Base-by-base conservation (phyloP, 257 asterid species). In the Solanum lycopersicoides region DNA sequence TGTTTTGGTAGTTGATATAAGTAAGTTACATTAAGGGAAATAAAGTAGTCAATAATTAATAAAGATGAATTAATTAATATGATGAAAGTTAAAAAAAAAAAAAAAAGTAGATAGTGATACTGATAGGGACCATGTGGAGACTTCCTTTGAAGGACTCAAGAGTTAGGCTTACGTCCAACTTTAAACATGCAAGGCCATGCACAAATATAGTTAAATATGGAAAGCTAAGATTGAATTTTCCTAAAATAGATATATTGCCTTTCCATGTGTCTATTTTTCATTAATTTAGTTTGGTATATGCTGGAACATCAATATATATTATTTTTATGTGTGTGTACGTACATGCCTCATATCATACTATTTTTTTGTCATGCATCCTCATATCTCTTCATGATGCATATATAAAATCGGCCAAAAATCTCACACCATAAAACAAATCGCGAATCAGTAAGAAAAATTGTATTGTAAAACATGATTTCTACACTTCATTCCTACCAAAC, bases 171-270 rank as follows among this genome's bases (percentile, higher is more conserved):
- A 82, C 91, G 92, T 90, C 91, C 53, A 86, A 72, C 83, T 84
- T 86, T 30, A 65, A 59, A 59, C 47, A 80, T 82, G 90, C 84
- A 73, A 84, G 20, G 88, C 89, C 82, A 89, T 76, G 91, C 83
- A 83, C 90, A 93, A 89, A 88, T 69, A 69, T 42, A 85, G 94
- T 83, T 87, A 80, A 83, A 92, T 88, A 86, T 87, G 87, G 88
- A 94, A 96, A 94, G 96, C 87, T 25, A 86, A 75, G 86, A 91
- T 91, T 90, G 71, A 90, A 89, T 91, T 93, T 93, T 88, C 98
- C 94, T 30, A 74, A 92, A 90, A 89, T 88, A 80, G 94, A 35
- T 85, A 47, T 23, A 7, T 25, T 30, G 41, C 76, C 90, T 91
- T 89, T 90, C 88, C 92, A 88, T 89, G 83, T 89, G 92, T 89